Evolutionary conservation across 805 yeast genomes (phyloP), one percentile per base, ranked within the genome.

Genomic region (Candida chilensis): DNA sequence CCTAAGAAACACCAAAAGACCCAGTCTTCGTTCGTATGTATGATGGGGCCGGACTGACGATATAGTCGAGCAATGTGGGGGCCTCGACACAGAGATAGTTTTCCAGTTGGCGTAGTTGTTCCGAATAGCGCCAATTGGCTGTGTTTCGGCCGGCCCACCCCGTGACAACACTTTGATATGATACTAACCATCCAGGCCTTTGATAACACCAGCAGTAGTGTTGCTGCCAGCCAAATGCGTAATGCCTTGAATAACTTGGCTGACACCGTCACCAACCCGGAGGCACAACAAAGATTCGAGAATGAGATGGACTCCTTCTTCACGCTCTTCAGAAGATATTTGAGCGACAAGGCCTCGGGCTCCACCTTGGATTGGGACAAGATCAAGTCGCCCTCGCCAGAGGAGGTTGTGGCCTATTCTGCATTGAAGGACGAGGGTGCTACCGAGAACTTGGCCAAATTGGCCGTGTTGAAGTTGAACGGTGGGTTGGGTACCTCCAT

Each of bases 401-500:
- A 78, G 44, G 96, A 92, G 63, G 98, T 92, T 38, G 88, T 87
- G 34, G 78, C 77, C 43, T 92, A 84, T 65, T 48, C 59, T 24
- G 49, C 66, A 22, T 67, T 87, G 40, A 40, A 40, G 22, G 49
- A 50, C 4, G 40, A 41, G 6, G 37, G 52, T 16, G 47, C 57
- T 10, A 40, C 56, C 27, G 57, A 60, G 37, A 68, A 74, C 54
- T 68, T 92, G 48, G 60, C 76, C 44, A 88, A 88, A 58, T 72
- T 92, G 54, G 97, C 96, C 6, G 98, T 92, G 25, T 71, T 92
- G 58, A 92, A 92, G 65, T 73, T 92, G 55, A 92, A 92, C 54
- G 98, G 98, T 68, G 98, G 98, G 26, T 71, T 92, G 45, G 98
- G 98, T 52, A 92, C 98, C 14, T 90, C 97, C 7, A 92, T 92